A percentile compares a stretch with the other conserved stretches of the same genome.
phyloP scores from a whole-genome alignment of 73 alveolate genomes.

The Blepharisma japonicum region DNA sequence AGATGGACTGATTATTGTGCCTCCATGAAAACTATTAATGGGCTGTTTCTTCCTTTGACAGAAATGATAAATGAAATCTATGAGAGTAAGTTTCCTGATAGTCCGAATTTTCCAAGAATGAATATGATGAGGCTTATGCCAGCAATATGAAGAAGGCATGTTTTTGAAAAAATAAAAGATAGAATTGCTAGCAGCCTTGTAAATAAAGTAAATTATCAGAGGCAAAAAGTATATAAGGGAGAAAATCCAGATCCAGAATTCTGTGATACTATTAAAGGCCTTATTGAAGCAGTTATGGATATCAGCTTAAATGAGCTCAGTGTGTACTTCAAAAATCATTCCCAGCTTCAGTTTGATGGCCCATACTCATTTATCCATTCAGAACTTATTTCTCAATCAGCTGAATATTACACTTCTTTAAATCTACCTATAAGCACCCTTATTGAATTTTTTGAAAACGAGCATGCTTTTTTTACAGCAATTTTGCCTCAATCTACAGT shows the following conservation, averaged over 20 bases:
- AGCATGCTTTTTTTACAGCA: no score
- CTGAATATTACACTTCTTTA: no score
- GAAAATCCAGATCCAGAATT: background rate
- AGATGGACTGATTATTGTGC: background rate
- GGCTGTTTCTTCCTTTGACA: conserved; percentile 1
- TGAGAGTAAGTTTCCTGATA: background rate
- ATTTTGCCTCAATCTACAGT: no score
- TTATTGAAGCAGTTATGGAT: conserved; percentile 20
- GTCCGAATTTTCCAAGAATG: background rate
- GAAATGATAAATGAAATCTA: conserved; percentile 6
- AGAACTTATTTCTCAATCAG: no score
- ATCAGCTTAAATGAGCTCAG: conserved; percentile 17
- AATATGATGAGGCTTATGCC: background rate
- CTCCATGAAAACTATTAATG: background rate
- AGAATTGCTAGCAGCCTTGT: no score
- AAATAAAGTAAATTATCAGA: no score
- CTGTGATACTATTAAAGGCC: background rate
- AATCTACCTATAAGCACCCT: no score
- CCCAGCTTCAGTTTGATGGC: background rate
- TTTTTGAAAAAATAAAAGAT: background rate
- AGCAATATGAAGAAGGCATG: background rate
- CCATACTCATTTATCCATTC: background rate
- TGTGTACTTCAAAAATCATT: conserved; percentile 5
- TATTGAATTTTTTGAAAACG: no score
- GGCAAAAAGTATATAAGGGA: no score